Base-by-base conservation (phyloP, 306 rosid genomes). In the Glycyrrhiza uralensis region DNA sequence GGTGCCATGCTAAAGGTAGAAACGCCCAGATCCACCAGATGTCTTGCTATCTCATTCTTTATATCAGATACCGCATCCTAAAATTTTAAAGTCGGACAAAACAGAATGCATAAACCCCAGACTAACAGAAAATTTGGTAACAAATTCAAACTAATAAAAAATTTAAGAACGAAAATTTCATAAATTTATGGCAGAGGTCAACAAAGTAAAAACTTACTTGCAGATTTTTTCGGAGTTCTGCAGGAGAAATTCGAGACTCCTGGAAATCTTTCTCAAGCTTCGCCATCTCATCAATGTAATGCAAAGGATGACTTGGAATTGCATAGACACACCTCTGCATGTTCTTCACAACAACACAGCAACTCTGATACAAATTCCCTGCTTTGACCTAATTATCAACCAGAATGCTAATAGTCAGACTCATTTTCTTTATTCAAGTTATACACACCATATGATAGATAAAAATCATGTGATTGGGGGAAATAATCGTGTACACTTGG, bases 321-420 rank as follows among this genome's bases (percentile, higher is more conserved):
- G 99, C 97, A 76, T 86, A 94, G 57, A 91, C 81, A 67, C 99
- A 87, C 80, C 99, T 89, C 64, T 91, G 87, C 87, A 88, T 82
- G 85, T 86, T 91, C 89, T 91, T 89, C 55, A 89, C 95, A 57
- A 94, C 89, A 65, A 83, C 87, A 75, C 96, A 91, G 83, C 99
- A 94, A 78, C 99, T 94, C 63, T 87, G 96, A 84, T 86, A 88
- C 19, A 82, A 55, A 66, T 61, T 72, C 80, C 99, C 97, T 51
- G 88, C 75, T 79, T 85, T 94, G 62, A 91, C 97, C 99, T 94
- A 68, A 28, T 57, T 84, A 41, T 66, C 76, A 81, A 68, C 66
- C 74, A 80, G 52, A 61, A 38, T 28, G 51, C 29, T 38, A 57
- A 33, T 38, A 18, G 65, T 76, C 63, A 66, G 72, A 49, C 45